A percentile compares a stretch with the other conserved stretches of the same genome.
These are phyloP conservation scores for Colletotrichum sp. DNA, from an alignment of 2,329 filamentous ascomycete species.

Conservation along the genomic window DNA sequence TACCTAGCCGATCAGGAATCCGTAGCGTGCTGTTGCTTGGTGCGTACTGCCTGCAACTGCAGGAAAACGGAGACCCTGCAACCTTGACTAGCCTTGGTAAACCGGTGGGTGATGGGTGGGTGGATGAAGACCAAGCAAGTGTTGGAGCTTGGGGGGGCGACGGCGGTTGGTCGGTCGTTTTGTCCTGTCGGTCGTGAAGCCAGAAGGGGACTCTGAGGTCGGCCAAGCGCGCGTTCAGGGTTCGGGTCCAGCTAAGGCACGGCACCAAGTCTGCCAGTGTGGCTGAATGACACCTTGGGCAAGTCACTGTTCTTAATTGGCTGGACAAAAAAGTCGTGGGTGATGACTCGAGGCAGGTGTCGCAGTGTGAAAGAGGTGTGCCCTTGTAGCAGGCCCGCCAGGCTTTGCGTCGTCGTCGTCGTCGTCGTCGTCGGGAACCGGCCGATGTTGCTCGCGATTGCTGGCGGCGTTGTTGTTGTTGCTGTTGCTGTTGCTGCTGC, in stretches of 20 bases:
- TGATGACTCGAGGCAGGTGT: conserved; percentile 4
- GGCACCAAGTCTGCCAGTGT: background rate
- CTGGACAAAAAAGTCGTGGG: background rate
- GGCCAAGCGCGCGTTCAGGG: conserved; percentile 8
- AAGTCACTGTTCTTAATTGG: background rate
- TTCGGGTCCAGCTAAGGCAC: background rate
- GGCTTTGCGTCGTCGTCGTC: background rate
- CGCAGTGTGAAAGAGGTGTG: background rate
- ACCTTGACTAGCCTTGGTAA: background rate
- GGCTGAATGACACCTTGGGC: background rate
- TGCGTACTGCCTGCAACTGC: background rate
- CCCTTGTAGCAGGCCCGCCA: background rate
- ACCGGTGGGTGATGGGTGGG: background rate
- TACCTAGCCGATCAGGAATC: background rate
- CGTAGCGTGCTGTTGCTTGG: background rate
- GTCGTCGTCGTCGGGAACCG: background rate
- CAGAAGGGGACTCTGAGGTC: conserved; percentile 3
- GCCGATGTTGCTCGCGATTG: background rate
- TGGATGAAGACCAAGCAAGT: background rate
- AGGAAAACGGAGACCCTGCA: conserved; percentile 7
- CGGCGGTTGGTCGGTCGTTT: conserved; percentile 14
- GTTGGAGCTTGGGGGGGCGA: background rate
- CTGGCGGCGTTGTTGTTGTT: background rate
- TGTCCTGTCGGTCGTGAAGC: conserved; percentile 12
- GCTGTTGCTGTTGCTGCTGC: background rate